Conservation (phyloP, 2,329 filamentous ascomycete species). For the Curvularia hawaiiensis region DNA sequence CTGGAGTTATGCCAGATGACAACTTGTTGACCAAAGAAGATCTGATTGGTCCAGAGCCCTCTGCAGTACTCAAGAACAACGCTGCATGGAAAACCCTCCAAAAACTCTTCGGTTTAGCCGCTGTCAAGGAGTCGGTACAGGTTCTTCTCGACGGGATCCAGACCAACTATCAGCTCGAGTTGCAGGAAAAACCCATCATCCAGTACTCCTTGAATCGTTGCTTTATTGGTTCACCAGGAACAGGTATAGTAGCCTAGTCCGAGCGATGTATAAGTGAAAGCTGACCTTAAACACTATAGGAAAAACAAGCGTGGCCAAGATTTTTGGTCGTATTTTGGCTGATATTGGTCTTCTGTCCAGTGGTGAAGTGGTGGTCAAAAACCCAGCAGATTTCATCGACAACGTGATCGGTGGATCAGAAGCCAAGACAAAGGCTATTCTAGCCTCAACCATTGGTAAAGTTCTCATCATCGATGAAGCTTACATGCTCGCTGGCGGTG, state of each 20-base stretch:
- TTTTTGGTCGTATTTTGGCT: conserved; percentile 71
- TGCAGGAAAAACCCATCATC: conserved; percentile 63
- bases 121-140: conserved; percentile 66
- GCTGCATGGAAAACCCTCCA: conserved; percentile 64
- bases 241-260: conserved; percentile 69
- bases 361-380: conserved; percentile 74
- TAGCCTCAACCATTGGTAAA: conserved; percentile 70
- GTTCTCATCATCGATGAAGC: conserved; percentile 83
- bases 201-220: conserved; percentile 70
- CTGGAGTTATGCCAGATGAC: conserved; percentile 57
- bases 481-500: conserved; percentile 63
- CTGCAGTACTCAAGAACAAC: conserved; percentile 56
- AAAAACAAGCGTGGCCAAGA: conserved; percentile 62
- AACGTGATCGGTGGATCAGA: conserved; percentile 69
- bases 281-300: conserved; percentile 2
- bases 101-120: conserved; percentile 61
- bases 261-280: conserved; percentile 27
- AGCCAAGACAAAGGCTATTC: conserved; percentile 71
- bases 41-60: conserved; percentile 71
- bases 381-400: conserved; percentile 75
- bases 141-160: conserved; percentile 65
- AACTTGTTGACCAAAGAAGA: conserved; percentile 68
- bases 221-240: conserved; percentile 74
- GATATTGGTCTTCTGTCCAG: conserved; percentile 71
- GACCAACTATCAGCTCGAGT: conserved; percentile 69